A percentile compares a stretch with the other conserved stretches of the same genome.
Evolutionary conservation across 176 grass and related monocot genomes (phyloP).

Genomic region (Carex scoparia): DNA sequence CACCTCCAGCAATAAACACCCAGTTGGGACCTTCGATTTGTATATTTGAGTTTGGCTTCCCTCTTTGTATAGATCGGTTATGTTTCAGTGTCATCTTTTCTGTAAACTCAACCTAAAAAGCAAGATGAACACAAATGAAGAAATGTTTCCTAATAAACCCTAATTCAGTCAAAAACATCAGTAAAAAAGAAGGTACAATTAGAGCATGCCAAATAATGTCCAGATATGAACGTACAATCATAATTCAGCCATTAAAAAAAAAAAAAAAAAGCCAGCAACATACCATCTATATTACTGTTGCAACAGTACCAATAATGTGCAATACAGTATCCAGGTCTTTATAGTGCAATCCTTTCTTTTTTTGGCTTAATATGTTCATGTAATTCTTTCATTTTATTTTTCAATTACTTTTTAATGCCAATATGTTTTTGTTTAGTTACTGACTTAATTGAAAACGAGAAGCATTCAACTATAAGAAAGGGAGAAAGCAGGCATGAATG

Average conservation of each 20-base stretch:
- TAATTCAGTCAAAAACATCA: neutral
- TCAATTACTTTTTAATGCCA: neutral
- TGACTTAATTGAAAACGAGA: neutral
- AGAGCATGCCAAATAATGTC: neutral
- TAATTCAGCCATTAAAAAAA: neutral
- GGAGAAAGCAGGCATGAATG: neutral
- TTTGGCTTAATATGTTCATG: neutral
- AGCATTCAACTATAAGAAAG: neutral
- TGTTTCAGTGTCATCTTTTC: slow-evolving; percentile 61
- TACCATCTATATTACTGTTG: neutral
- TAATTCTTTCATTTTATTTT: neutral
- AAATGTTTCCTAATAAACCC: neutral
- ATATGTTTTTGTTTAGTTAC: neutral
- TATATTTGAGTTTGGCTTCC: slow-evolving; percentile 37
- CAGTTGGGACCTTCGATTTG: slow-evolving; percentile 82
- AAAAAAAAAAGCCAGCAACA: neutral
- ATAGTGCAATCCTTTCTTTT: neutral
- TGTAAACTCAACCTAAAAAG: slow-evolving; percentile 1
- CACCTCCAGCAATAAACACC: slow-evolving; percentile 74
- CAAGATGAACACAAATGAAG: slow-evolving; percentile 12
- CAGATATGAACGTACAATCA: neutral
- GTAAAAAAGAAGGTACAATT: neutral
- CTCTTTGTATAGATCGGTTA: slow-evolving; percentile 54
- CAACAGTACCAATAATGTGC: neutral
- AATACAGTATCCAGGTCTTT: neutral